Percentiles rank a stretch among this genome's conserved stretches.
Conservation (phyloP, 1,284 basidiomycete genomes). For the Austroboletus niveus region DNA sequence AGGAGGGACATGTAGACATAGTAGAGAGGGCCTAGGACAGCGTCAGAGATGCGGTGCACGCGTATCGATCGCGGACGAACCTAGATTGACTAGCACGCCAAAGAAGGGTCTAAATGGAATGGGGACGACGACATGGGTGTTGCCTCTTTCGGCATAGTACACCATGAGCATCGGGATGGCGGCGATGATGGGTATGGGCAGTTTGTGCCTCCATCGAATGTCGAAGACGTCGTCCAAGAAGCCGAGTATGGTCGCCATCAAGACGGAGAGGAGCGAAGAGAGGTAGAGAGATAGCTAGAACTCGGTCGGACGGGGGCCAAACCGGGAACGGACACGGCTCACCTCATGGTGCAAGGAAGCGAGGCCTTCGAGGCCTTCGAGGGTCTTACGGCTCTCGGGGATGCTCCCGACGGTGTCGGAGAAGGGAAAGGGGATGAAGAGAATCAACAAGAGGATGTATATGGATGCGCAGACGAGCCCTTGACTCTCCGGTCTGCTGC, state of each 20-base stretch:
- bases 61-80: constrained; percentile 40
- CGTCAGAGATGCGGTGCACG: constrained; percentile 5
- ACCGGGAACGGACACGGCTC: constrained; percentile 15
- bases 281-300: constrained; percentile 78
- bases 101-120: constrained; percentile 72
- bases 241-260: constrained; percentile 91
- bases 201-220: constrained; percentile 97
- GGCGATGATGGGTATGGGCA: constrained; percentile 95
- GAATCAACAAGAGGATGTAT: constrained; percentile 82
- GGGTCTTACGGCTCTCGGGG: constrained; percentile 37
- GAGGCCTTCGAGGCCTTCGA: constrained; percentile 62
- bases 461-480: constrained; percentile 89
- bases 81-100: constrained; percentile 83
- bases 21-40: constrained; percentile 78
- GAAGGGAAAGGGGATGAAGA: constrained; percentile 90
- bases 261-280: constrained; percentile 85
- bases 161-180: constrained; percentile 94
- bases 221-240: constrained; percentile 99
- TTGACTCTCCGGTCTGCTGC: constrained; percentile 83
- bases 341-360: constrained; percentile 91
- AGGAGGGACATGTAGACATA: constrained; percentile 96
- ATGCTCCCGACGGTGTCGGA: constrained; percentile 63
- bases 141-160: constrained; percentile 92
- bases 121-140: constrained; percentile 94
- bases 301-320: too few species aligned